phyloP scores from a whole-genome alignment of 2,329 filamentous ascomycete genomes.

The Raffaelea deltoideospora region DNA sequence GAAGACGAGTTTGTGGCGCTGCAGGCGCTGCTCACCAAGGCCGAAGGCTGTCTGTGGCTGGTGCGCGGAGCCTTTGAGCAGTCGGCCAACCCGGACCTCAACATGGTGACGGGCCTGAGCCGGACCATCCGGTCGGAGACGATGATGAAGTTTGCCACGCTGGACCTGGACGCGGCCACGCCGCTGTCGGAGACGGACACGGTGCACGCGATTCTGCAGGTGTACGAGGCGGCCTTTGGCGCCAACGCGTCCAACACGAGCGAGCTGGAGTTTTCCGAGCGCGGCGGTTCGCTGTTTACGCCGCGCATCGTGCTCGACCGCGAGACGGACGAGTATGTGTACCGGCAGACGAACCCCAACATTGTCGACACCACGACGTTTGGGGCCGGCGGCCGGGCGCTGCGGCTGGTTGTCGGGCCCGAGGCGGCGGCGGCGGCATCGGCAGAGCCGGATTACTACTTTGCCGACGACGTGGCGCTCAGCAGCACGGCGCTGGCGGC shows the following conservation, averaged over 20 bases:
- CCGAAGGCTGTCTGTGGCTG: slow-evolving; percentile 24
- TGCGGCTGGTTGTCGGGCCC: slow-evolving; percentile 23
- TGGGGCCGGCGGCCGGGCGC: slow-evolving; percentile 20
- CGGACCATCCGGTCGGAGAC: slow-evolving; percentile 31
- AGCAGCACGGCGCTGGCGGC: slow-evolving; percentile 14
- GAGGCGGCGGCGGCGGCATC: slow-evolving; percentile 23
- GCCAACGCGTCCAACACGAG: slow-evolving; percentile 15
- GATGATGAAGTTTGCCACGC: slow-evolving; percentile 25
- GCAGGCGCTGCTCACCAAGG: slow-evolving; percentile 19
- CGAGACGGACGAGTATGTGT: slow-evolving; percentile 26
- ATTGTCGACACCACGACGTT: slow-evolving; percentile 4
- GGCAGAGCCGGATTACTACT: slow-evolving; percentile 25
- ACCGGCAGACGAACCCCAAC: slow-evolving; percentile 24
- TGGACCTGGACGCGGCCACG: slow-evolving; percentile 25
- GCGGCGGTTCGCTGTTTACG: slow-evolving; percentile 21
- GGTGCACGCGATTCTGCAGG: slow-evolving; percentile 13
- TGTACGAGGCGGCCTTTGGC: slow-evolving; percentile 22
- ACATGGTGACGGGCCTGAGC: slow-evolving; percentile 29
- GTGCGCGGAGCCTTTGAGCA: slow-evolving; percentile 22
- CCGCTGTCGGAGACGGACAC: slow-evolving; percentile 12
- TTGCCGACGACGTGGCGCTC: slow-evolving; percentile 20
- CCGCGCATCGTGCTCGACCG: slow-evolving; percentile 23
- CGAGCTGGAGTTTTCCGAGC: slow-evolving; percentile 28
- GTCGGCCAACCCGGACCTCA: slow-evolving; percentile 21
- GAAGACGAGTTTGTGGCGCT: slow-evolving; percentile 21